Conservation (phyloP, 148 eudicot species). For the Polygonum aviculare region DNA sequence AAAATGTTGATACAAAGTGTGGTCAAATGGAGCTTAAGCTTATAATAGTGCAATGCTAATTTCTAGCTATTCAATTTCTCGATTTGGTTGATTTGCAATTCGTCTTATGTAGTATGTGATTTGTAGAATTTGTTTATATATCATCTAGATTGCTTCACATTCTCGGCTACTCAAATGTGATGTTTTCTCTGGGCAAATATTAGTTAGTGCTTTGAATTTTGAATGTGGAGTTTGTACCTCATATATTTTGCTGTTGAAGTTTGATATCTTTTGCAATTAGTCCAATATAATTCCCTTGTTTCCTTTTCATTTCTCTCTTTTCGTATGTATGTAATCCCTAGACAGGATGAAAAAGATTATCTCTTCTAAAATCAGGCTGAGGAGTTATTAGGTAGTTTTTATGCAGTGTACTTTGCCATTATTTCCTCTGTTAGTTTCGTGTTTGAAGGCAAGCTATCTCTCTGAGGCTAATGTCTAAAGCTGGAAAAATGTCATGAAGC, state of each 20-base stretch:
- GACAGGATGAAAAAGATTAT: neutral
- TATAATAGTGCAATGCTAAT: neutral
- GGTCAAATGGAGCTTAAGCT: neutral
- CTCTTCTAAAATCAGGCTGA: neutral
- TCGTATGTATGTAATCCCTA: too few relatives aligned
- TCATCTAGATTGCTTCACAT: neutral
- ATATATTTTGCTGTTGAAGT: too few relatives aligned
- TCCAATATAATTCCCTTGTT: too few relatives aligned
- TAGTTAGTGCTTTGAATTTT: neutral
- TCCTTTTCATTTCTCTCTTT: too few relatives aligned
- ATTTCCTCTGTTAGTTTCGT: neutral
- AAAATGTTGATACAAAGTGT: neutral
- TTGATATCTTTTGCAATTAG: too few relatives aligned
- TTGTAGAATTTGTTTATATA: neutral
- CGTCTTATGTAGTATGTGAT: neutral
- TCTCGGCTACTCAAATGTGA: neutral
- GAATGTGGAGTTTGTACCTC: neutral
- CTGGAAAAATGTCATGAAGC: neutral
- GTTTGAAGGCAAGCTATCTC: neutral
- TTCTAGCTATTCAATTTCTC: neutral
- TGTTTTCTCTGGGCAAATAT: neutral
- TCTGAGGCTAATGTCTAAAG: neutral
- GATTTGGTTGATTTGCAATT: neutral
- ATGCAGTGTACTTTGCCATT: neutral
- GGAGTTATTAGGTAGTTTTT: neutral